Conservation (phyloP, 257 asterid species). For the Nicotiana otophora region DNA sequence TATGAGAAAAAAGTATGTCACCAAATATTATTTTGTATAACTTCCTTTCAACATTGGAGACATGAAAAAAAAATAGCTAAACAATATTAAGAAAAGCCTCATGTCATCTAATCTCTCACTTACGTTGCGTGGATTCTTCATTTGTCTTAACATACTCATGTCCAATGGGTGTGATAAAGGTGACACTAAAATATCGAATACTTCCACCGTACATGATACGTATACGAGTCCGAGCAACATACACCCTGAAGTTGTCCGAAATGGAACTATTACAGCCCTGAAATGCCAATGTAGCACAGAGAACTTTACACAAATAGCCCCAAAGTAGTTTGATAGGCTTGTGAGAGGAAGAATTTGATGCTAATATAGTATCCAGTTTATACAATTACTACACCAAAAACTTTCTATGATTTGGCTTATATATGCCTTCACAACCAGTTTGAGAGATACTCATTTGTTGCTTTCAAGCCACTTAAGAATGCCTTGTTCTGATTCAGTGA, state of each 20-base stretch:
- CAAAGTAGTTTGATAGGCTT: not conserved
- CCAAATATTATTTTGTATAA: no score
- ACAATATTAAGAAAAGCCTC: no score
- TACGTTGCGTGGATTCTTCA: not conserved
- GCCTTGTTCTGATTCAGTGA: constrained; percentile 64
- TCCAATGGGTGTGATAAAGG: not conserved
- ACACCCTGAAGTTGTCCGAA: no score
- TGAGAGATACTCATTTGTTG: constrained; percentile 33
- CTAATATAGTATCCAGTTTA: no score
- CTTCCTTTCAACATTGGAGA: no score
- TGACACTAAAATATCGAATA: not conserved
- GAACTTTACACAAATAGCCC: not conserved
- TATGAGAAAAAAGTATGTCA: no score
- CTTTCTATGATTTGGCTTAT: not conserved
- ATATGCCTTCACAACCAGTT: not conserved
- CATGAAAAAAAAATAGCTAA: no score
- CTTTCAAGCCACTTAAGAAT: constrained; percentile 76
- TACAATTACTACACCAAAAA: not conserved
- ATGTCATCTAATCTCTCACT: no score
- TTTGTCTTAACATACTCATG: not conserved
- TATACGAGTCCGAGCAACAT: not conserved
- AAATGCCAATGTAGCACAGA: not conserved
- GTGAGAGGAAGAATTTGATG: no score
- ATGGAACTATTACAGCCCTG: no score
- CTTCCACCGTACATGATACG: not conserved